Evolutionary conservation across 2,329 filamentous ascomycete species (phyloP), one percentile per base, ranked within the genome.

Genomic region (Bisporella sp.): DNA sequence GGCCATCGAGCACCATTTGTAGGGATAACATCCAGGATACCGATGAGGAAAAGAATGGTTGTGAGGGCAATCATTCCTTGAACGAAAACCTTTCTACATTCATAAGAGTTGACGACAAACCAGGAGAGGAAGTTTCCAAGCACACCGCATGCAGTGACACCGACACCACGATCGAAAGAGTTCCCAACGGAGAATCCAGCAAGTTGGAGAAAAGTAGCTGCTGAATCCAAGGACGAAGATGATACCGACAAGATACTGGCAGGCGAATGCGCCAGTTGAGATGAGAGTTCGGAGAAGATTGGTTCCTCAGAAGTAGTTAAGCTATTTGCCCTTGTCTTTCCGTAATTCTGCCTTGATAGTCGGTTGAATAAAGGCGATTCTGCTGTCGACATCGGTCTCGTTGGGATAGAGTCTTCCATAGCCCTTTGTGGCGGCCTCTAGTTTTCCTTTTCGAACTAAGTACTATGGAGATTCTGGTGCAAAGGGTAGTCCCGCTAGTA

Each of bases 91-190:
- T 61, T 64, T 5, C 69, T 80, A 47, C 89, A 85, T 44, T 89
- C 89, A 48, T 91, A 70, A 2, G 85, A 85, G 28, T 80, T 62
- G 6, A 80, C 81, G 57, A 41, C 64, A 62, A 46, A 68, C 68
- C 49, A 70, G 57, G 47, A 56, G 28, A 52, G 31, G 58, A 44
- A 69, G 69, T 66, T 69, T 7, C 69, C 71, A 8, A 68, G 54
- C 5, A 73, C 64, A 21, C 69, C 69, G 41, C 65, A 66, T 4
- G 63, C 65, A 3, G 65, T 68, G 30, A 68, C 65, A 9, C 67
- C 67, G 7, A 71, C 66, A 5, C 67, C 68, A 9, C 69, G 60
- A 30, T 66, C 57, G 53, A 71, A 71, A 1, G 68, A 63, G 37
- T 67, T 49, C 28, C 59, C 60, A 8, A 60, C 59, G 8, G 60